These are phyloP conservation scores for Microcera coccophila DNA, from an alignment of 2,329 filamentous ascomycete species.

Conservation along the genomic window DNA sequence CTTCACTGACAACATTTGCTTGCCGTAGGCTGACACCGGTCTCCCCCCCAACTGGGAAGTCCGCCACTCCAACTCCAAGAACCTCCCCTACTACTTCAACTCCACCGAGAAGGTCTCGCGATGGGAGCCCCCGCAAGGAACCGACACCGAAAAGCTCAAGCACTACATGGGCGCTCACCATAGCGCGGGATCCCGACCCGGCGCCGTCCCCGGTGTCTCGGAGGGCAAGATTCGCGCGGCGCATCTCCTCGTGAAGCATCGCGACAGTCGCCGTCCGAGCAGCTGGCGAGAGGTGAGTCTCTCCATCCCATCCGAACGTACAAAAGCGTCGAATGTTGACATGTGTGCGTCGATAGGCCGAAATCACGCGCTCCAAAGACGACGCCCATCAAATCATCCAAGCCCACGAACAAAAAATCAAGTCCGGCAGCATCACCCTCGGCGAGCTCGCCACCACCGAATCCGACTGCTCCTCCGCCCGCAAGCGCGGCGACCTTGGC, in stretches of 20 bases:
- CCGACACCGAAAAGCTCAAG: slow-evolving; percentile 90
- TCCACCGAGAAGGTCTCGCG: slow-evolving; percentile 77
- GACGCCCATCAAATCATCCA: slow-evolving; percentile 77
- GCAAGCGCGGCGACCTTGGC: slow-evolving; percentile 90
- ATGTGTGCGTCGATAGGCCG: slow-evolving; percentile 42
- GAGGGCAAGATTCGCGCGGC: slow-evolving; percentile 89
- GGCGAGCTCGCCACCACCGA: slow-evolving; percentile 84
- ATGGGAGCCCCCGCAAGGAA: slow-evolving; percentile 88
- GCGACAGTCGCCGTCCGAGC: slow-evolving; percentile 78
- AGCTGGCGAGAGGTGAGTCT: slow-evolving; percentile 77
- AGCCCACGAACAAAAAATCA: slow-evolving; percentile 72
- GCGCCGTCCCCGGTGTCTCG: slow-evolving; percentile 40
- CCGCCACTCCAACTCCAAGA: slow-evolving; percentile 96
- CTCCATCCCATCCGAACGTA: background rate
- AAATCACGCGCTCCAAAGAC: slow-evolving; percentile 84
- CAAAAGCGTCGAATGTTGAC: slow-evolving; percentile 8
- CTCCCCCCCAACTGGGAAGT: slow-evolving; percentile 90
- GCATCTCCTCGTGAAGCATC: slow-evolving; percentile 92
- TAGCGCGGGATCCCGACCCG: slow-evolving; percentile 49
- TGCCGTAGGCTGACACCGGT: slow-evolving; percentile 67
- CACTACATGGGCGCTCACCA: slow-evolving; percentile 88
- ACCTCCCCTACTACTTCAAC: slow-evolving; percentile 99
- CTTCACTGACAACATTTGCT: background rate
- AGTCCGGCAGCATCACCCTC: slow-evolving; percentile 62
- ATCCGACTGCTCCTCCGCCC: slow-evolving; percentile 92